Evolutionary conservation across 192 early-diverging fungal species (phyloP).

Genomic region (Backusella psychrophila): DNA sequence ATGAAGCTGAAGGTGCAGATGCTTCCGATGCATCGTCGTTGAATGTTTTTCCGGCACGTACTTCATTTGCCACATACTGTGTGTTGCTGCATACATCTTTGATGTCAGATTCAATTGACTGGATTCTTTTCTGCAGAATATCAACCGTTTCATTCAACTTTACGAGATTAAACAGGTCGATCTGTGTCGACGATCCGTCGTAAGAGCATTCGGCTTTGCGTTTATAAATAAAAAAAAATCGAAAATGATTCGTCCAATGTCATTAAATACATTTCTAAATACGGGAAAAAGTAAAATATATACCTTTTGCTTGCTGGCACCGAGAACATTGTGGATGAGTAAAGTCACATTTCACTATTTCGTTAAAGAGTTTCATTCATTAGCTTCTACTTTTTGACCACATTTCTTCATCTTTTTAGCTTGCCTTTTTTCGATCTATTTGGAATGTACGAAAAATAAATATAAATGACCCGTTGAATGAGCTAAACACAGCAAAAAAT

Average conservation of each 20-base stretch:
- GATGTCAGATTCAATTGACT: slow-evolving; percentile 16
- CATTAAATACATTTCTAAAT: not conserved
- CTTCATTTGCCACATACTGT: slow-evolving; percentile 20
- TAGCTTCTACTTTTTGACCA: not conserved
- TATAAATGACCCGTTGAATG: too few species aligned
- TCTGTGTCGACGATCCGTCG: slow-evolving; percentile 30
- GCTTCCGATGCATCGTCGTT: not conserved
- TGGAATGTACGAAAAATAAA: not conserved
- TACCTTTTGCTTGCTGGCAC: slow-evolving; percentile 29
- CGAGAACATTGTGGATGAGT: slow-evolving; percentile 32
- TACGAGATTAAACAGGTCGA: slow-evolving; percentile 34
- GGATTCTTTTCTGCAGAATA: slow-evolving; percentile 13
- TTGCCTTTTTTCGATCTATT: slow-evolving; percentile 32
- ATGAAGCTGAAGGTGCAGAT: not conserved
- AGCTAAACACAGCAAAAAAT: too few species aligned
- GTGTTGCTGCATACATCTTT: slow-evolving; percentile 17
- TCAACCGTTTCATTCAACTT: slow-evolving; percentile 27
- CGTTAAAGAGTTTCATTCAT: not conserved
- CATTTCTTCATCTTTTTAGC: not conserved
- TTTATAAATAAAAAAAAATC: not conserved
- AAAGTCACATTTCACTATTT: slow-evolving; percentile 40
- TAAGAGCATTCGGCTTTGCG: slow-evolving; percentile 28
- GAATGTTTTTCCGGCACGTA: not conserved
- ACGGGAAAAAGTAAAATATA: not conserved
- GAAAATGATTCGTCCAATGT: slow-evolving; percentile 3